These are phyloP conservation scores for Tarenaya hassleriana DNA, from an alignment of 345 rosid genomes.

Conservation along the genomic window DNA sequence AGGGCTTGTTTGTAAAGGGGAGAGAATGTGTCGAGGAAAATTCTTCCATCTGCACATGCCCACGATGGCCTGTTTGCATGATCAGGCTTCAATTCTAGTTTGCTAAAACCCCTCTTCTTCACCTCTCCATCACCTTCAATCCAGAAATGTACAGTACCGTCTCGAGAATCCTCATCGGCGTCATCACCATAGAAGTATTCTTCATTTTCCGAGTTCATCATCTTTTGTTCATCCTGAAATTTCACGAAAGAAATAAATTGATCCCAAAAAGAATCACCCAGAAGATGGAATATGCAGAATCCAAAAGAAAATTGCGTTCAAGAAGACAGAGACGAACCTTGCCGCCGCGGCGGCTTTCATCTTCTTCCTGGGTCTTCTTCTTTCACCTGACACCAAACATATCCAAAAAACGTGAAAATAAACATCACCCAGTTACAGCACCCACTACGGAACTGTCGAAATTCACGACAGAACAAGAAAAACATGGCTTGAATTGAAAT, in stretches of 20 bases:
- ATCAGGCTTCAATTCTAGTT: conserved; percentile 72
- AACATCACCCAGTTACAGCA: neutral
- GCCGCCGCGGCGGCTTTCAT: conserved; percentile 36
- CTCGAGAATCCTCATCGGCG: conserved; percentile 56
- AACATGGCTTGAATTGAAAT: neutral
- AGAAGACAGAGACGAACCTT: conserved; percentile 43
- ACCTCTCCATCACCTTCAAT: conserved; percentile 50
- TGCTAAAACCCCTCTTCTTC: conserved; percentile 64
- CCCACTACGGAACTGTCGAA: neutral
- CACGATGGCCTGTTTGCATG: conserved; percentile 81
- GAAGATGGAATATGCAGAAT: neutral
- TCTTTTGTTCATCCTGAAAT: conserved; percentile 57
- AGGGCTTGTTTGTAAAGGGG: conserved; percentile 89
- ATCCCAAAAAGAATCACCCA: too few species aligned
- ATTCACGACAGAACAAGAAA: neutral
- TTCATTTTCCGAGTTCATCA: conserved; percentile 41
- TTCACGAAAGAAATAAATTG: neutral
- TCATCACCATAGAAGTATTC: conserved; percentile 45
- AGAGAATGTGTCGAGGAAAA: conserved; percentile 80
- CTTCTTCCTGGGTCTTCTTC: conserved; percentile 61
- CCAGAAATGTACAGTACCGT: conserved; percentile 38
- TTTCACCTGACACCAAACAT: conserved; percentile 55
- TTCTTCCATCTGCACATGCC: conserved; percentile 95
- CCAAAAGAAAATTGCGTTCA: neutral
- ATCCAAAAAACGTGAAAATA: neutral